These are phyloP conservation scores for Musa schizocarpa DNA, from an alignment of 176 grass and related monocot species.

Conservation along the genomic window DNA sequence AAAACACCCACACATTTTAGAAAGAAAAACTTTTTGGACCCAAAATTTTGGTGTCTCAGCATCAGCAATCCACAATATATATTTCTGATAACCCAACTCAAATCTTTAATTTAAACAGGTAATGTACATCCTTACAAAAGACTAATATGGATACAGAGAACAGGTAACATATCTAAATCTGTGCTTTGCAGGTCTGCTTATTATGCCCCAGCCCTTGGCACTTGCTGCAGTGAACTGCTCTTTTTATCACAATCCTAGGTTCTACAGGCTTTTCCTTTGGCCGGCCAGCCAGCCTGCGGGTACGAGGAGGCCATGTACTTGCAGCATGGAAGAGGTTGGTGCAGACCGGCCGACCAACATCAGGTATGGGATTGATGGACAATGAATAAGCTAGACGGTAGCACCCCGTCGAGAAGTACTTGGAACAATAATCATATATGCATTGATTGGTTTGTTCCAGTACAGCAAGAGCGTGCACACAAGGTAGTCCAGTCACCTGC, in stretches of 20 bases:
- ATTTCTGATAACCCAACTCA: not conserved
- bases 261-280: slow-evolving; percentile 90
- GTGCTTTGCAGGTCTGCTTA: slow-evolving; percentile 70
- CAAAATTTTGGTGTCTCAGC: not conserved
- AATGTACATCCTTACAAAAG: not conserved
- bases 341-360: slow-evolving; percentile 42
- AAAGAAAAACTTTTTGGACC: too few species aligned
- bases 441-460: slow-evolving; percentile 46
- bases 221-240: slow-evolving; percentile 70
- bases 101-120: not conserved
- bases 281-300: slow-evolving; percentile 65
- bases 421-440: slow-evolving; percentile 62
- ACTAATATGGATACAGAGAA: not conserved
- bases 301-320: slow-evolving; percentile 32
- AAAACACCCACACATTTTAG: too few species aligned
- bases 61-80: not conserved
- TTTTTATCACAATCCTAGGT: slow-evolving; percentile 82
- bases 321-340: slow-evolving; percentile 31
- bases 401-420: slow-evolving; percentile 63
- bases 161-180: not conserved
- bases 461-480: slow-evolving; percentile 80
- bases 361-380: slow-evolving; percentile 92
- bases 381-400: slow-evolving; percentile 64
- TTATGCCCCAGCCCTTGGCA: slow-evolving; percentile 86
- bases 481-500: slow-evolving; percentile 68